Conservation (phyloP, 1,139 yeast species). For the Oligophagozyma castellii region DNA sequence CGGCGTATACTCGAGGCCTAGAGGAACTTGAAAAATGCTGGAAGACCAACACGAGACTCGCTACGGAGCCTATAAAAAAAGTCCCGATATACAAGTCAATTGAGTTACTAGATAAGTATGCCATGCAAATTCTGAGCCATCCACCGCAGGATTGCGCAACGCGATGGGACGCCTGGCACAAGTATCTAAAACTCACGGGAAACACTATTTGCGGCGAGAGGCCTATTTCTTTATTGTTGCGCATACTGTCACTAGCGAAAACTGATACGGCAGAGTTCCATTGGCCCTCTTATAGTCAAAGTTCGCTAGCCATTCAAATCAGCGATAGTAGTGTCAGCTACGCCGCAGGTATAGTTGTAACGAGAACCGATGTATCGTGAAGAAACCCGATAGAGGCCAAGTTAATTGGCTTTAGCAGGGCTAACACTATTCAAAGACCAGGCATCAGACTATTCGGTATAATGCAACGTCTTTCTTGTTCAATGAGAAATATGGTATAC, state of each 20-base stretch:
- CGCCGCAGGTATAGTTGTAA: too few relatives aligned
- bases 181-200: constrained; percentile 53
- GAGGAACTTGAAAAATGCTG: constrained; percentile 17
- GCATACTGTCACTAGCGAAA: constrained; percentile 11
- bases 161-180: constrained; percentile 40
- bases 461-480: too few relatives aligned
- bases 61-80: constrained; percentile 16
- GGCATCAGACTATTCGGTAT: too few relatives aligned
- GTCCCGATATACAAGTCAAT: constrained; percentile 57
- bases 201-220: constrained; percentile 92
- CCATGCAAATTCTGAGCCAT: constrained; percentile 53
- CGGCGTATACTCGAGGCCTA: constrained; percentile 32
- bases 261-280: constrained; percentile 27
- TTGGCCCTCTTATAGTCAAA: constrained; percentile 81
- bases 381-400: too few relatives aligned
- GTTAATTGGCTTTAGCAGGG: too few relatives aligned
- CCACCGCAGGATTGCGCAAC: too few relatives aligned
- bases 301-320: constrained; percentile 37
- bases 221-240: constrained; percentile 59
- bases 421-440: too few relatives aligned
- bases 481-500: too few relatives aligned
- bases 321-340: constrained; percentile 79
- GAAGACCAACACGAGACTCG: constrained; percentile 14
- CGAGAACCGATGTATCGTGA: too few relatives aligned
- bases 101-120: constrained; percentile 53